phyloP scores from a whole-genome alignment of 305 asterid genomes.

The Withania somnifera region DNA sequence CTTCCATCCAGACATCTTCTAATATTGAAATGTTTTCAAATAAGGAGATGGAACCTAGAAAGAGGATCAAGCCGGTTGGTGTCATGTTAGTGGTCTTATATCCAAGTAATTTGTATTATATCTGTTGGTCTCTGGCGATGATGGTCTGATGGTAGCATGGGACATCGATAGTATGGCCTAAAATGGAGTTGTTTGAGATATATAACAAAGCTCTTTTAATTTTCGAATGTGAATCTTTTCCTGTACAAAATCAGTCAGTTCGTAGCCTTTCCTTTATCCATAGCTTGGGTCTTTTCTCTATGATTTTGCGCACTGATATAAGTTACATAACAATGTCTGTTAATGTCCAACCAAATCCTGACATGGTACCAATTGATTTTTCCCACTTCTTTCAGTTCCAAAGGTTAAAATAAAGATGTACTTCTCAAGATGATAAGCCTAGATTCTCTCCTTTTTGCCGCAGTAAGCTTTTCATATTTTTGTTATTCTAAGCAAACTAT shows the following conservation, averaged over 20 bases:
- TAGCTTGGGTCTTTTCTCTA: background rate
- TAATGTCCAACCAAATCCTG: background rate
- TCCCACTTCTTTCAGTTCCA: no score
- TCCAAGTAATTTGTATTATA: background rate
- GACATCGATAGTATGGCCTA: background rate
- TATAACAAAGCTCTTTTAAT: background rate
- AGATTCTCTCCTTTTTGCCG: no score
- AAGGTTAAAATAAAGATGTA: no score
- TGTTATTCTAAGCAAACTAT: no score
- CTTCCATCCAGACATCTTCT: conserved; percentile 68
- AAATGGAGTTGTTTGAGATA: background rate
- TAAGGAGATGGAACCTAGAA: background rate
- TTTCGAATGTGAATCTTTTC: background rate
- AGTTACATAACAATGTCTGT: background rate
- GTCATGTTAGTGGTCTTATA: background rate
- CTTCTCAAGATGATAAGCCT: no score
- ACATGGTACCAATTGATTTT: no score
- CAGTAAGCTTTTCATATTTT: no score
- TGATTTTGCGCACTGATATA: background rate
- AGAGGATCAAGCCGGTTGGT: background rate
- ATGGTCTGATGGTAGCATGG: background rate
- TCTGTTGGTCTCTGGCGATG: background rate
- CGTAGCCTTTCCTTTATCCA: background rate
- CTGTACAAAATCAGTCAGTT: background rate
- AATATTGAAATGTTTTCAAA: background rate